Evolutionary conservation across 23 red algal genomes (phyloP).

Genomic region (Gracilaria gracilis): DNA sequence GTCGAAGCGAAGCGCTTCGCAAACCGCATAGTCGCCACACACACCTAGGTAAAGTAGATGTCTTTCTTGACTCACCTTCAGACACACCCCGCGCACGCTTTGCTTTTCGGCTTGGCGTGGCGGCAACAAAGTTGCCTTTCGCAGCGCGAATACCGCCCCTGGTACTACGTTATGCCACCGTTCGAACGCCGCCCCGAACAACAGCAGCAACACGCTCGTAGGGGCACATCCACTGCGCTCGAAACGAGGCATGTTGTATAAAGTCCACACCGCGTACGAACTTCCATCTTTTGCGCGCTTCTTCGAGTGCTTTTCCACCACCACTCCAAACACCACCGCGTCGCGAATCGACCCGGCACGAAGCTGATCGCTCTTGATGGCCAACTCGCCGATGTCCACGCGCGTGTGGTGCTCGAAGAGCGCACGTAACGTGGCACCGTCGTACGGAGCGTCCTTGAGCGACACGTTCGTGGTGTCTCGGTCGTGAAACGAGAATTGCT

Average conservation of each 20-base stretch:
- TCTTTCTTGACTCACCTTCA: conserved; percentile 15
- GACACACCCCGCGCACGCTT: not conserved
- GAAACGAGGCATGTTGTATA: conserved; percentile 54
- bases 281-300: conserved; percentile 23
- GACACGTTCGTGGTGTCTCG: not conserved
- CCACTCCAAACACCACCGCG: conserved; percentile 27
- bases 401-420: conserved; percentile 34
- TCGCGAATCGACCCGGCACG: conserved; percentile 2
- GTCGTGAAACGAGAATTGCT: not conserved
- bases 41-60: conserved; percentile 40
- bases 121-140: conserved; percentile 39
- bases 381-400: conserved; percentile 46
- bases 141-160: conserved; percentile 43
- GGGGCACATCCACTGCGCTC: not conserved
- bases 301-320: conserved; percentile 51
- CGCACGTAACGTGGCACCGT: not conserved
- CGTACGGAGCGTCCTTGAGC: not conserved
- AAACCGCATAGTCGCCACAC: conserved; percentile 24
- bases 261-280: conserved; percentile 50
- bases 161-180: conserved; percentile 28
- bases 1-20: conserved; percentile 6
- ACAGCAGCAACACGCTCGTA: conserved; percentile 24
- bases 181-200: conserved; percentile 53
- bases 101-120: not conserved
- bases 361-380: conserved; percentile 3